These are phyloP conservation scores for Leccinum subtestaceum DNA, from an alignment of 768 basidiomycete genomes.

Conservation along the genomic window DNA sequence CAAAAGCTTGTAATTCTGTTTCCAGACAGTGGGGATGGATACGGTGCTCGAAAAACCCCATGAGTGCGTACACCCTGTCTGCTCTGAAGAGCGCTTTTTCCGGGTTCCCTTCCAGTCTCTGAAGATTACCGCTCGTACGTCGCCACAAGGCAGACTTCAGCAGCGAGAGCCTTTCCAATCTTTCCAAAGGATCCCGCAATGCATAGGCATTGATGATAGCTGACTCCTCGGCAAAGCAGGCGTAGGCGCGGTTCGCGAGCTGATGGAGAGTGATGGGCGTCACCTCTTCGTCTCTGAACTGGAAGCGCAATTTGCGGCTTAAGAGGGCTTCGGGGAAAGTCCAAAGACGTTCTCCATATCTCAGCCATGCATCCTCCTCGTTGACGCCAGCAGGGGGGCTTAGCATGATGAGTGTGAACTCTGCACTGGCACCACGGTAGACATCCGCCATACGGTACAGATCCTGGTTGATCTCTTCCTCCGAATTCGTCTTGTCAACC, in stretches of 20 bases:
- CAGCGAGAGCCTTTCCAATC: constrained; percentile 21
- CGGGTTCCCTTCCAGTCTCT: not conserved
- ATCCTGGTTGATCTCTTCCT: constrained; percentile 14
- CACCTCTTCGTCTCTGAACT: constrained; percentile 11
- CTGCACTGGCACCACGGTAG: constrained; percentile 16
- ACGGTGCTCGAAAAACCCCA: constrained; percentile 28
- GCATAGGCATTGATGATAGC: constrained; percentile 22
- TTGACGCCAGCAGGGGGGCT: not conserved
- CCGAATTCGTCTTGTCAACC: not conserved
- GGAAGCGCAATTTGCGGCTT: constrained; percentile 20
- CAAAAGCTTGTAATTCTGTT: constrained; percentile 21
- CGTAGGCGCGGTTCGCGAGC: constrained; percentile 24
- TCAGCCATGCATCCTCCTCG: constrained; percentile 10
- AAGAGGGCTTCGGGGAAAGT: constrained; percentile 23
- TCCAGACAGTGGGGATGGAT: constrained; percentile 18
- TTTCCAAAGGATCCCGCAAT: constrained; percentile 19
- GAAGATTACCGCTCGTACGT: constrained; percentile 6
- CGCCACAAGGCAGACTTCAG: constrained; percentile 26
- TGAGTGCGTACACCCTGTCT: constrained; percentile 28
- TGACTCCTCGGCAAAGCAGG: constrained; percentile 13
- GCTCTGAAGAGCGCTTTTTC: constrained; percentile 2
- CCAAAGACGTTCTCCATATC: constrained; percentile 25
- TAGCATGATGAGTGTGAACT: constrained; percentile 26
- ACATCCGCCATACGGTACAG: constrained; percentile 26
- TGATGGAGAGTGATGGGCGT: constrained; percentile 20